Evolutionary conservation across 345 rosid species (phyloP).

Genomic region (Citrus inodora): DNA sequence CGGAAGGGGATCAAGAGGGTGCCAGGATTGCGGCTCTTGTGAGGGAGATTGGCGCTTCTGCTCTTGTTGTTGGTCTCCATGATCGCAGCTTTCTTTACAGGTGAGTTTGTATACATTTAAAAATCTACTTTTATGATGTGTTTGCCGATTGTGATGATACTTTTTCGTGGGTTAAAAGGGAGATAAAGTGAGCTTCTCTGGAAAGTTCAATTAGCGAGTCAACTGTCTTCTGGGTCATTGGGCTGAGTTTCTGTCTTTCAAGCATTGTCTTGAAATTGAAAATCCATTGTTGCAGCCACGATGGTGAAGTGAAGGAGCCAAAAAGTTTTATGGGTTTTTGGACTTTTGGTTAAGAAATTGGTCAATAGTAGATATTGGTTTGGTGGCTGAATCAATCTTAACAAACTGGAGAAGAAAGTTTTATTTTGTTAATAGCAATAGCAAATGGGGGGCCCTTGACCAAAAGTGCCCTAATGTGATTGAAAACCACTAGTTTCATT

Average conservation of each 20-base stretch:
- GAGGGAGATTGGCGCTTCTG: slow-evolving; percentile 77
- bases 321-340: neutral
- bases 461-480: neutral
- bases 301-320: slow-evolving; percentile 1
- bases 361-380: neutral
- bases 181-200: neutral
- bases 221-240: neutral
- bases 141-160: neutral
- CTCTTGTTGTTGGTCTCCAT: slow-evolving; percentile 88
- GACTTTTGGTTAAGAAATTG: neutral
- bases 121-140: no score
- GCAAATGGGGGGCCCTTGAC: neutral
- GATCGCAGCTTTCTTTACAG: slow-evolving; percentile 84
- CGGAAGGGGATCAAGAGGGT: slow-evolving; percentile 83
- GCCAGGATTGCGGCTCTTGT: slow-evolving; percentile 54
- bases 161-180: neutral
- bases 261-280: neutral
- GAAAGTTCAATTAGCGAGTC: neutral
- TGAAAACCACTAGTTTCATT: neutral
- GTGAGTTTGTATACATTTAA: slow-evolving; percentile 29
- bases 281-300: slow-evolving; percentile 8
- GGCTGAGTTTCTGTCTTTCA: neutral
- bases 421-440: neutral
- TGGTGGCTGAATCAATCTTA: neutral
- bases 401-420: neutral